These are phyloP conservation scores for Kandelia obovata DNA, from an alignment of 345 rosid genomes.

Conservation along the genomic window DNA sequence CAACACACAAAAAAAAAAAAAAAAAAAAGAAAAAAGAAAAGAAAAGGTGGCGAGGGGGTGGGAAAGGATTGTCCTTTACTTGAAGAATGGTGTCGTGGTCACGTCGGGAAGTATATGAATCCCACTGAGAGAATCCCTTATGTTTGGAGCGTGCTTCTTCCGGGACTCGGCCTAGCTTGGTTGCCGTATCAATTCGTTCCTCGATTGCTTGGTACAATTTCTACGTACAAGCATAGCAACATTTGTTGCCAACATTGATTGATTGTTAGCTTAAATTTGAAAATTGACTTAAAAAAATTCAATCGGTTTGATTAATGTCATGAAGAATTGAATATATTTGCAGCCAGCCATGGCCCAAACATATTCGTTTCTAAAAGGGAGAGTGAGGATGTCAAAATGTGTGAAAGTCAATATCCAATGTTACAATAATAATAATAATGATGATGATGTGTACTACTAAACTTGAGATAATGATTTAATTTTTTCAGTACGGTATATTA, in stretches of 20 bases:
- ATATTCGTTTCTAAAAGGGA: too few species aligned
- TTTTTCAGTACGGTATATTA: neutral
- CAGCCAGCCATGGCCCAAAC: too few species aligned
- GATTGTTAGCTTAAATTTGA: neutral
- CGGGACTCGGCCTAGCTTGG: conserved; percentile 26
- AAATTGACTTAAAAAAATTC: neutral
- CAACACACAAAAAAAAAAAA: too few species aligned
- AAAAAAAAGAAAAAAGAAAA: too few species aligned
- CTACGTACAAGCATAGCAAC: conserved; percentile 10
- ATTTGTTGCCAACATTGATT: neutral
- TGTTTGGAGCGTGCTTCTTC: conserved; percentile 24
- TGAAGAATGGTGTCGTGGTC: conserved; percentile 42
- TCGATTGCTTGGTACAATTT: conserved; percentile 35
- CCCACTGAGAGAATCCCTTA: conserved; percentile 34
- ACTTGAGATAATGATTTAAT: too few species aligned
- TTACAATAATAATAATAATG: too few species aligned
- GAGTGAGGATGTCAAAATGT: too few species aligned
- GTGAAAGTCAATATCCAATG: too few species aligned
- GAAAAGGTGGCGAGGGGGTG: too few species aligned
- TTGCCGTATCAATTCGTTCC: conserved; percentile 21
- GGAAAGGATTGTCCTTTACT: conserved; percentile 10
- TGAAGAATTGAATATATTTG: too few species aligned
- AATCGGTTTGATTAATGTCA: too few species aligned
- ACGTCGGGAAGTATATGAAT: conserved; percentile 14
- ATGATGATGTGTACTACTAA: too few species aligned